Percentiles rank a stretch among this genome's conserved stretches.
These are phyloP conservation scores for Schizosaccharomyces japonicus DNA, from an alignment of 805 yeast species.

Conservation along the genomic window DNA sequence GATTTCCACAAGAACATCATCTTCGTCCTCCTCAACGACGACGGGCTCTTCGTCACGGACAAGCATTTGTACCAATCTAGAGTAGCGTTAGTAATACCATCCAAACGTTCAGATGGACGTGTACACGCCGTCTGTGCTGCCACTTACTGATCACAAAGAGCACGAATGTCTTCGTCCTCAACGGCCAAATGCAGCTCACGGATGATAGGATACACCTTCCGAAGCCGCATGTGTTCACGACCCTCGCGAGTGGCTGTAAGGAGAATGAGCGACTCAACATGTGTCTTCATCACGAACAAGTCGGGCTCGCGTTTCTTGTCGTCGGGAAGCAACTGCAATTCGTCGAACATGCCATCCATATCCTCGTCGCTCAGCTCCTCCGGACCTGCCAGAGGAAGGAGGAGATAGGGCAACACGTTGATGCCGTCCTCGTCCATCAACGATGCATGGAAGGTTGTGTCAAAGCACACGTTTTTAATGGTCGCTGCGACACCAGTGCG, in stretches of 20 bases:
- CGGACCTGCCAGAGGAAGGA: conserved; percentile 61
- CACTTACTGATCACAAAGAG: conserved; percentile 43
- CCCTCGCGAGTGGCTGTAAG: conserved; percentile 52
- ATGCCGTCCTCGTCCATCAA: conserved; percentile 35
- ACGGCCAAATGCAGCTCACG: conserved; percentile 40
- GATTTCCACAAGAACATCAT: conserved; percentile 11
- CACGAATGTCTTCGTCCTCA: conserved; percentile 27
- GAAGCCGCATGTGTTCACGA: conserved; percentile 56
- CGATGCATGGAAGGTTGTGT: conserved; percentile 37
- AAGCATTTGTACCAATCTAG: conserved; percentile 42
- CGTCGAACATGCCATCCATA: conserved; percentile 67
- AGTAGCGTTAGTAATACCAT: neutral
- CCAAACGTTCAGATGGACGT: conserved; percentile 14
- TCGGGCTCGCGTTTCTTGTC: conserved; percentile 60
- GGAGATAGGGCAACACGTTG: conserved; percentile 56
- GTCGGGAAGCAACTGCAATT: conserved; percentile 51
- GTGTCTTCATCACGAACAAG: conserved; percentile 35
- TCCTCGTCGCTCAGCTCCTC: conserved; percentile 64
- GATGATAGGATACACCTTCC: conserved; percentile 62
- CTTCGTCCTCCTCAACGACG: conserved; percentile 26
- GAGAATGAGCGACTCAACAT: conserved; percentile 56
- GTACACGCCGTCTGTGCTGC: no score
- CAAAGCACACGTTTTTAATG: conserved; percentile 70
- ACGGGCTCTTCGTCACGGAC: conserved; percentile 32
- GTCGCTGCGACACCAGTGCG: conserved; percentile 86